Evolutionary conservation across 2,329 filamentous ascomycete genomes (phyloP).

Genomic region (Cercospora canescens): DNA sequence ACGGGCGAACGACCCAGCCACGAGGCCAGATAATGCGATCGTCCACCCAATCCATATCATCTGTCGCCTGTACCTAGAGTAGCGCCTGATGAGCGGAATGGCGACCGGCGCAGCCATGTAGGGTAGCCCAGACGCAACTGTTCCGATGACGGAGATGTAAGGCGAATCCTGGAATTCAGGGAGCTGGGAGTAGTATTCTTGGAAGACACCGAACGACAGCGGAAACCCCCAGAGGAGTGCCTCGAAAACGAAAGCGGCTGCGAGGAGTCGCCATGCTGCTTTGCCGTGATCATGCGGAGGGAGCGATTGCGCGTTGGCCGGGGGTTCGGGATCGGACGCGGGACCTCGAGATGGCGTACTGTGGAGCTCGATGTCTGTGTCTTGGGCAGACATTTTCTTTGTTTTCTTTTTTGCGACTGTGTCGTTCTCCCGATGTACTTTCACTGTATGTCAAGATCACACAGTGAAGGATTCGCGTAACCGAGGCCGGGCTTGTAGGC

Average conservation of each 20-base stretch:
- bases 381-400: too few species aligned
- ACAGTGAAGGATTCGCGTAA: not conserved
- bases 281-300: slow-evolving; percentile 25
- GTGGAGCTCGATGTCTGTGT: too few species aligned
- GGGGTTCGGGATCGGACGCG: too few species aligned
- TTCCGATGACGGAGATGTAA: slow-evolving; percentile 64
- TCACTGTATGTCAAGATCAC: not conserved
- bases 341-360: too few species aligned
- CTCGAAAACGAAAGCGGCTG: slow-evolving; percentile 50
- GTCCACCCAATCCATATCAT: slow-evolving; percentile 49
- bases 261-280: slow-evolving; percentile 28
- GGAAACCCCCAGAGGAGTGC: slow-evolving; percentile 47
- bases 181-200: slow-evolving; percentile 65
- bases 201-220: slow-evolving; percentile 58
- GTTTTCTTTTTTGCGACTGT: not conserved
- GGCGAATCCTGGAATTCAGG: slow-evolving; percentile 56
- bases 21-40: slow-evolving; percentile 27
- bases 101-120: slow-evolving; percentile 56
- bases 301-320: slow-evolving; percentile 13
- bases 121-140: slow-evolving; percentile 58
- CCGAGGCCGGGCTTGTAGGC: not conserved
- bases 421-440: not conserved
- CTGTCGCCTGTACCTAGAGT: slow-evolving; percentile 42
- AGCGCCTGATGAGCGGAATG: slow-evolving; percentile 46
- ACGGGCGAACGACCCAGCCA: slow-evolving; percentile 46